phyloP scores from a whole-genome alignment of 2,329 filamentous ascomycete genomes.

The Alternaria sp. region DNA sequence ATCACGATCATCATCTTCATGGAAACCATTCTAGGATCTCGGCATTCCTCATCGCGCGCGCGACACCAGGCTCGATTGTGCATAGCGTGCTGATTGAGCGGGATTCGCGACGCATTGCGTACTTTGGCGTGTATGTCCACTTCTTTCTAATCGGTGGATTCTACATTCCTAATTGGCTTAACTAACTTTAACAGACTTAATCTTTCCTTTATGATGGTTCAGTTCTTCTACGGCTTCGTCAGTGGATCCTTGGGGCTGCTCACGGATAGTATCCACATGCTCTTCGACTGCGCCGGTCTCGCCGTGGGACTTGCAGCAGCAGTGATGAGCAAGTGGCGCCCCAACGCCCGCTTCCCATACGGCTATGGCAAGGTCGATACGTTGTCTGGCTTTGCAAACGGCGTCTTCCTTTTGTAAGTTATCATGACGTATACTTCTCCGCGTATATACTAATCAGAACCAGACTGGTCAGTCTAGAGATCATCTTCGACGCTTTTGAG shows the following conservation, averaged over 20 bases:
- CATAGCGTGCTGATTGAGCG: constrained; percentile 88
- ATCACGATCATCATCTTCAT: constrained; percentile 47
- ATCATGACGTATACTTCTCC: neutral
- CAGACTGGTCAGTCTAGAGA: constrained; percentile 91
- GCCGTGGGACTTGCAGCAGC: constrained; percentile 89
- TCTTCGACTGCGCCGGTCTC: constrained; percentile 95
- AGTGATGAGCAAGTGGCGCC: constrained; percentile 96
- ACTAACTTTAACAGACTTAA: constrained; percentile 69
- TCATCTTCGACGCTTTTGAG: constrained; percentile 92
- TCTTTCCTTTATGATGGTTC: constrained; percentile 91
- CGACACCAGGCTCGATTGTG: constrained; percentile 75
- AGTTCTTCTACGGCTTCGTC: constrained; percentile 90
- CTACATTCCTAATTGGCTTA: too few relatives aligned
- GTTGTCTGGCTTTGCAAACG: constrained; percentile 93
- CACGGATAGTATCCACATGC: constrained; percentile 98
- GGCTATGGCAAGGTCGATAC: constrained; percentile 98
- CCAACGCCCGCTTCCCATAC: constrained; percentile 87
- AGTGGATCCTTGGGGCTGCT: constrained; percentile 94
- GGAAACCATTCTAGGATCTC: constrained; percentile 72
- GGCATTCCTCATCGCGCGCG: constrained; percentile 71
- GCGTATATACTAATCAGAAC: constrained; percentile 11
- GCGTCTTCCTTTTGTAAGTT: constrained; percentile 84
- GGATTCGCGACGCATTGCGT: constrained; percentile 93
- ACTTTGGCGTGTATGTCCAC: constrained; percentile 82
- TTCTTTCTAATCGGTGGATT: neutral